Conservation (phyloP, 2,329 filamentous ascomycete species). For the Talaromyces albobiverticillius region DNA sequence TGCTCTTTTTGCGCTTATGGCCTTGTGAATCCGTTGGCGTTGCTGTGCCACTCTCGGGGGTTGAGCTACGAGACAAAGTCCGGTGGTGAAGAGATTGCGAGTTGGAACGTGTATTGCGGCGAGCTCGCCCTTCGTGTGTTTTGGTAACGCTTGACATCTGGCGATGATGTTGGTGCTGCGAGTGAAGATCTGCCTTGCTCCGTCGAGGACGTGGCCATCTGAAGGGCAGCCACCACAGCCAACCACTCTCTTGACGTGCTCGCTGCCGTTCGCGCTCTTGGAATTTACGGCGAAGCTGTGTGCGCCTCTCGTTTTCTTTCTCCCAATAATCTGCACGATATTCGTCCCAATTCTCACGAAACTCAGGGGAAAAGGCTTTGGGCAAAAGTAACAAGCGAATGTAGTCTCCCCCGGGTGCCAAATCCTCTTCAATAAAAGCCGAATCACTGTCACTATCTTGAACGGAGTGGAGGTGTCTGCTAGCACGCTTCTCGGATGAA, state of each 20-base stretch:
- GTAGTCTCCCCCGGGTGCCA: conserved; percentile 85
- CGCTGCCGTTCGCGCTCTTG: conserved; percentile 65
- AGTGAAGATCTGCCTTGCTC: conserved; percentile 21
- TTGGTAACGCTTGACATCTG: conserved; percentile 25
- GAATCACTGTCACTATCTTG: conserved; percentile 63
- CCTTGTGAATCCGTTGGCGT: conserved; percentile 23
- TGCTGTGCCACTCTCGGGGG: conserved; percentile 35
- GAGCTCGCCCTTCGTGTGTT: conserved; percentile 29
- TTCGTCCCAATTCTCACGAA: conserved; percentile 94
- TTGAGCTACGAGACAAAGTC: conserved; percentile 43
- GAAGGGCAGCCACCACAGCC: conserved; percentile 80
- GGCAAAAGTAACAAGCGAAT: conserved; percentile 86
- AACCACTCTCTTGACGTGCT: conserved; percentile 65
- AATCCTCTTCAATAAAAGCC: conserved; percentile 74
- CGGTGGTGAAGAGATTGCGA: conserved; percentile 32
- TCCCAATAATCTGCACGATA: conserved; percentile 97
- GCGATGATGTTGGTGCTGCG: conserved; percentile 25
- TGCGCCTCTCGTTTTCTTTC: conserved; percentile 84
- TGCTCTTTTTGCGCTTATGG: conserved; percentile 31
- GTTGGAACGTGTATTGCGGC: conserved; percentile 35
- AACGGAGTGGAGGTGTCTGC: conserved; percentile 31
- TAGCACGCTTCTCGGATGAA: conserved; percentile 36
- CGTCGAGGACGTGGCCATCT: conserved; percentile 31
- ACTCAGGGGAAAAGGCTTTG: conserved; percentile 92
- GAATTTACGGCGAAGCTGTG: conserved; percentile 68